phyloP scores from a whole-genome alignment of 1,284 basidiomycete species.

The Rhodotorula sp. region DNA sequence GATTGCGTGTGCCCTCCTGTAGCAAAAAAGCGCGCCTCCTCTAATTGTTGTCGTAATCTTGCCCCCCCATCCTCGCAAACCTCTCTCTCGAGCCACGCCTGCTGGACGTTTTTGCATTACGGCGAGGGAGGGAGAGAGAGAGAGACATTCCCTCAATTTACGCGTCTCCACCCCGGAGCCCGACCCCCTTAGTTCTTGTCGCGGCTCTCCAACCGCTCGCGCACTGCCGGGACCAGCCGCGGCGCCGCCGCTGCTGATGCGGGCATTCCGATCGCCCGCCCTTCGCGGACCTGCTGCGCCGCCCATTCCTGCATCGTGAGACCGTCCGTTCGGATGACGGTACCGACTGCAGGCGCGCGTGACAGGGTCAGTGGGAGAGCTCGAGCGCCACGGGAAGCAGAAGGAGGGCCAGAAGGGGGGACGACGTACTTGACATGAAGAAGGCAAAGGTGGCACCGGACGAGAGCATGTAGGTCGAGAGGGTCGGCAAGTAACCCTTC shows the following conservation, averaged over 20 bases:
- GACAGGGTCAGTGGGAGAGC: no score
- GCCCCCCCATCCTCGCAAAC: background rate
- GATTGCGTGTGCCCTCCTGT: no score
- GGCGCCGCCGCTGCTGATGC: background rate
- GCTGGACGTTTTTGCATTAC: no score
- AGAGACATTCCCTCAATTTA: no score
- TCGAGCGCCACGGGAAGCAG: background rate
- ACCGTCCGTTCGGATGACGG: slow-evolving; percentile 42
- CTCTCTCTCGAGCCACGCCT: no score
- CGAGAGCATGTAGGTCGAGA: slow-evolving; percentile 91
- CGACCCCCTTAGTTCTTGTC: background rate
- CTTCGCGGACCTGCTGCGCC: slow-evolving; percentile 21
- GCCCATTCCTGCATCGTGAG: slow-evolving; percentile 41
- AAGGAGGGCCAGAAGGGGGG: background rate
- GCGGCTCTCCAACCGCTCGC: slow-evolving; percentile 4
- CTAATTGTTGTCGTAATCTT: no score
- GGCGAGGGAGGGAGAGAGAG: no score
- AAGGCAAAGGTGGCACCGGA: slow-evolving; percentile 79
- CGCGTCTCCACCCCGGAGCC: no score
- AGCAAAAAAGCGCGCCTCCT: no score
- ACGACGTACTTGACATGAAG: slow-evolving; percentile 63
- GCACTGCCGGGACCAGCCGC: background rate
- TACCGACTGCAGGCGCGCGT: slow-evolving; percentile 24
- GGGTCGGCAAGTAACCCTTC: slow-evolving; percentile 76
- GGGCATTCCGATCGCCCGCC: slow-evolving; percentile 15